phyloP scores from a whole-genome alignment of 2,329 filamentous ascomycete genomes.

The Fusarium luffae region DNA sequence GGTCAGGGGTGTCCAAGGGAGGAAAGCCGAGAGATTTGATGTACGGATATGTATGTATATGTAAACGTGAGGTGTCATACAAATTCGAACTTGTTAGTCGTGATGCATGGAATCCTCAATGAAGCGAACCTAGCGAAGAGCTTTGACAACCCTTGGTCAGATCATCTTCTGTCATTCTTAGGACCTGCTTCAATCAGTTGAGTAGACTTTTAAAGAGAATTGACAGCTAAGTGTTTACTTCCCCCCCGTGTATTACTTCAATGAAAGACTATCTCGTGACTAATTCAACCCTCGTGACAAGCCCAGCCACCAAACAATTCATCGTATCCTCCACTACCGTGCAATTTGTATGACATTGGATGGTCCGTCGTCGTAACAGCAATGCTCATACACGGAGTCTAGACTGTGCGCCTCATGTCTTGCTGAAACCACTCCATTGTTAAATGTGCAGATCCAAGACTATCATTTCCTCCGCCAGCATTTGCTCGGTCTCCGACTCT shows the following conservation, averaged over 20 bases:
- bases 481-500: background rate
- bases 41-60: background rate
- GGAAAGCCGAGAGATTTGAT: conserved; percentile 25
- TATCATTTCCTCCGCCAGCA: background rate
- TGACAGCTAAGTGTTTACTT: background rate
- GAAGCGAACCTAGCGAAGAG: background rate
- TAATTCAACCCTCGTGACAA: conserved; percentile 3
- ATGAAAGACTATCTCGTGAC: conserved; percentile 12
- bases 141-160: conserved; percentile 12
- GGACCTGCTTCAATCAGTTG: conserved; percentile 9
- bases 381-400: background rate
- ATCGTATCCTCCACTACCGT: background rate
- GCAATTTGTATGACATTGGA: conserved; percentile 4
- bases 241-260: background rate
- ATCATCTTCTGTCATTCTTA: conserved; percentile 8
- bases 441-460: background rate
- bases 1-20: conserved; percentile 24
- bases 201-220: background rate
- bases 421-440: conserved; percentile 27
- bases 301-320: conserved; percentile 2
- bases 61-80: conserved; percentile 5
- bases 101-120: conserved; percentile 14
- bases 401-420: conserved; percentile 6
- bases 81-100: background rate
- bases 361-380: background rate